phyloP scores from a whole-genome alignment of 1,139 yeast genomes.

The Magnusiomyces sp. region DNA sequence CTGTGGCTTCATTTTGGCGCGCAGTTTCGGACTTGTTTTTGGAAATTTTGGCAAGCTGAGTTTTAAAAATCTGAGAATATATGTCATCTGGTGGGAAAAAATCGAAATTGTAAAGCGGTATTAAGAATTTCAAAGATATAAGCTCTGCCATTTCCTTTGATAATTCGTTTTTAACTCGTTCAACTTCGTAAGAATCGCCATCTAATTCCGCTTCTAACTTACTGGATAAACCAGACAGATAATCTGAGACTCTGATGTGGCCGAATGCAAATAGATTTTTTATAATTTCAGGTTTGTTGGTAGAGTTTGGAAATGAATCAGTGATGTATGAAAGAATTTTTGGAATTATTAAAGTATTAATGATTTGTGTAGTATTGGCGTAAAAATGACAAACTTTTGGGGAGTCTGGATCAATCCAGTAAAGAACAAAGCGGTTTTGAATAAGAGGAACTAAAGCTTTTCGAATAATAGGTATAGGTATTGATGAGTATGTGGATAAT shows the following conservation, averaged over 20 bases:
- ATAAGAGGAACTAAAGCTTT: conserved; percentile 34
- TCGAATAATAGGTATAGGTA: conserved; percentile 29
- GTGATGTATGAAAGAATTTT: conserved; percentile 55
- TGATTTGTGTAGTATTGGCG: conserved; percentile 56
- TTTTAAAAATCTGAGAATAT: conserved; percentile 20
- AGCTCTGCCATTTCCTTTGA: conserved; percentile 36
- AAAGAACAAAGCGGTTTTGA: conserved; percentile 35
- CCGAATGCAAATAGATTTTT: conserved; percentile 62
- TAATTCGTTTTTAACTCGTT: conserved; percentile 28
- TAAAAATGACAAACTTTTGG: conserved; percentile 43
- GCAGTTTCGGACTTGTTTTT: conserved; percentile 26
- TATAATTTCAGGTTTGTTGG: conserved; percentile 49
- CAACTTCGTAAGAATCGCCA: conserved; percentile 17
- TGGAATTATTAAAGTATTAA: conserved; percentile 64
- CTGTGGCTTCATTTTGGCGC: conserved; percentile 25
- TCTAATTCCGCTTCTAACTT: conserved; percentile 26
- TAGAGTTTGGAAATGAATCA: conserved; percentile 30
- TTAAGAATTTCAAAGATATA: conserved; percentile 52
- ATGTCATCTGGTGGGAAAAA: conserved; percentile 33
- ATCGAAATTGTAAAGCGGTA: conserved; percentile 37
- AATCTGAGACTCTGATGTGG: conserved; percentile 55
- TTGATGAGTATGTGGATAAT: conserved; percentile 24
- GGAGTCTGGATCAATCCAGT: conserved; percentile 34
- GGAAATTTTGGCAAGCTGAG: conserved; percentile 17
- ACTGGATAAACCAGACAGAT: conserved; percentile 23